Evolutionary conservation across 768 basidiomycete species (phyloP).

Genomic region (Gymnopilus junonius): DNA sequence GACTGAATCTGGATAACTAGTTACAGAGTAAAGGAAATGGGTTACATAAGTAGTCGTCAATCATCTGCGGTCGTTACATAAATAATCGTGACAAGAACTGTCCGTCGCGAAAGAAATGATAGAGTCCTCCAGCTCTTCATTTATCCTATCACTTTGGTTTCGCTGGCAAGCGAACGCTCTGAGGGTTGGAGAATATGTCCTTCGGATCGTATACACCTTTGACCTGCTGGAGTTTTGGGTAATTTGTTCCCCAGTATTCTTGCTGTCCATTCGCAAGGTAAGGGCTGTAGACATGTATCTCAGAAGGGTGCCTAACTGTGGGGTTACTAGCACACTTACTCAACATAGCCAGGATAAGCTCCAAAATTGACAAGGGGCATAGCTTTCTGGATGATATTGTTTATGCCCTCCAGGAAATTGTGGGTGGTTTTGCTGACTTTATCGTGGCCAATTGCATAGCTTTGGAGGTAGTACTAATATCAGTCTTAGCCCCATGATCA

Average conservation of each 20-base stretch:
- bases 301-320: not conserved
- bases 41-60: not conserved
- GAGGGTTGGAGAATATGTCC: conserved; percentile 7
- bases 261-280: conserved; percentile 10
- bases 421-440: conserved; percentile 8
- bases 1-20: too few species aligned
- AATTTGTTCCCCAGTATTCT: conserved; percentile 2
- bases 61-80: not conserved
- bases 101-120: not conserved
- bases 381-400: not conserved
- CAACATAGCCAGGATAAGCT: conserved; percentile 9
- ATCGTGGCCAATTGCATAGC: conserved; percentile 4
- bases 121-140: not conserved
- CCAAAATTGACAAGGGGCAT: conserved; percentile 9
- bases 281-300: not conserved
- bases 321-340: not conserved
- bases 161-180: conserved; percentile 6
- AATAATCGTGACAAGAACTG: not conserved
- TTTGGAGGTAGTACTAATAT: conserved; percentile 8
- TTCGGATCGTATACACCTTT: conserved; percentile 3
- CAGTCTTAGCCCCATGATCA: not conserved
- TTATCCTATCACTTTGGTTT: not conserved
- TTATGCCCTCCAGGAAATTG: conserved; percentile 7
- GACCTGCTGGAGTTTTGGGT: conserved; percentile 6
- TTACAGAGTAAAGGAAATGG: too few species aligned